Percentiles rank a stretch among this genome's conserved stretches.
phyloP scores from a whole-genome alignment of 2,329 filamentous ascomycete species.

The Venturia nashicola region DNA sequence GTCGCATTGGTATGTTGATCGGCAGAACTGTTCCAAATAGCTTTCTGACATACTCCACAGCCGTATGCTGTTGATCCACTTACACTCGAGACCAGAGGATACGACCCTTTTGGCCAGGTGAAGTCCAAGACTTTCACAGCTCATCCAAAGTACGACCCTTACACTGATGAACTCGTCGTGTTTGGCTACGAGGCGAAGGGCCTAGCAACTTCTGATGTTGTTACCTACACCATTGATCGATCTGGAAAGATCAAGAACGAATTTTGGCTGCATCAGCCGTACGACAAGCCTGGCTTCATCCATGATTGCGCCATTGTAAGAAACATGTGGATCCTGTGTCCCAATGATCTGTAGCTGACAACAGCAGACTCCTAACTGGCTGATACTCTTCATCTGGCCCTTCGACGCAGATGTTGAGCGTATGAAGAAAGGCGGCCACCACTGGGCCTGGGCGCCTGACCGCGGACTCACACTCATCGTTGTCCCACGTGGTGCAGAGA shows the following conservation, averaged over 20 bases:
- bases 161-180: constrained; percentile 28
- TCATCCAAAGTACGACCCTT: constrained; percentile 33
- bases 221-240: neutral
- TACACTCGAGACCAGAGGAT: neutral
- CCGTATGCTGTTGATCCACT: neutral
- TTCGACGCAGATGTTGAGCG: neutral
- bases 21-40: no score
- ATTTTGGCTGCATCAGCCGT: neutral
- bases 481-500: neutral
- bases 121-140: constrained; percentile 24
- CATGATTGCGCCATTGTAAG: neutral
- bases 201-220: neutral
- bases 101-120: neutral
- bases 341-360: no score
- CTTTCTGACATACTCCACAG: no score
- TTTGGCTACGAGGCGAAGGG: constrained; percentile 31
- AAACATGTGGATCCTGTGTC: no score
- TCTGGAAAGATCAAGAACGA: neutral
- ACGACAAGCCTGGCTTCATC: neutral
- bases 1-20: no score
- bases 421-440: neutral
- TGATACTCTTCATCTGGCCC: neutral
- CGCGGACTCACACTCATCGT: neutral
- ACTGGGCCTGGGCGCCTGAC: neutral
- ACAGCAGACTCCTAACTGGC: no score